A percentile compares a stretch with the other conserved stretches of the same genome.
Evolutionary conservation across 257 asterid genomes (phyloP).

Genomic region (Salvia miltiorrhiza): DNA sequence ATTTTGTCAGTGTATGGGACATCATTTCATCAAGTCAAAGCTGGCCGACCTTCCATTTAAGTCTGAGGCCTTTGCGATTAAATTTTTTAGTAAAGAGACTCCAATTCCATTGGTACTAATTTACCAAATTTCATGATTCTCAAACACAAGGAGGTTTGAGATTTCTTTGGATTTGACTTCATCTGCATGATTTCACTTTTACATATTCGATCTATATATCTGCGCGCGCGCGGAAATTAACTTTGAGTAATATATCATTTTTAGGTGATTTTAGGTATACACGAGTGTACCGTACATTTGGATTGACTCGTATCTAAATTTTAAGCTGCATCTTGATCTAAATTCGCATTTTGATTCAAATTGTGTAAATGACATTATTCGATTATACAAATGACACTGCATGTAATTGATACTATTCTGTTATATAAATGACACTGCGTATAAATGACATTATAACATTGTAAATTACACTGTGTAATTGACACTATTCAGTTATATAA

Average conservation of each 20-base stretch:
- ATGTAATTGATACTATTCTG: too few relatives aligned
- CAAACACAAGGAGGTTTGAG: slow-evolving; percentile 20
- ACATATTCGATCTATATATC: slow-evolving; percentile 1
- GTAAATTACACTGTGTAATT: too few relatives aligned
- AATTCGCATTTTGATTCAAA: too few relatives aligned
- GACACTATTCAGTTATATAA: too few relatives aligned
- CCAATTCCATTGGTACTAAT: slow-evolving; percentile 33
- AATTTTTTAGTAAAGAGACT: neutral
- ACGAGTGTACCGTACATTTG: too few relatives aligned
- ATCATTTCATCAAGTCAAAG: slow-evolving; percentile 45
- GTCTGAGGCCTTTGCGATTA: slow-evolving; percentile 28
- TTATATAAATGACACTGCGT: too few relatives aligned
- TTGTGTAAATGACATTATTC: too few relatives aligned
- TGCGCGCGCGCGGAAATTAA: slow-evolving; percentile 3
- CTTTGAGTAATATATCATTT: slow-evolving; percentile 14
- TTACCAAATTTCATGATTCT: slow-evolving; percentile 25
- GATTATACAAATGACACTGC: too few relatives aligned
- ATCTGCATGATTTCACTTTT: slow-evolving; percentile 26
- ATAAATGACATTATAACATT: too few relatives aligned
- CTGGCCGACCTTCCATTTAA: slow-evolving; percentile 44
- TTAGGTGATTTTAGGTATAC: too few relatives aligned
- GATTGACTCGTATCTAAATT: too few relatives aligned
- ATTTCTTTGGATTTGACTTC: slow-evolving; percentile 31
- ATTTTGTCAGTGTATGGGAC: slow-evolving; percentile 26
- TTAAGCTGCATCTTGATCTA: too few relatives aligned